Percentiles rank a stretch among this genome's conserved stretches.
phyloP scores from a whole-genome alignment of 1,284 basidiomycete species.

The Rhodotorula sp. region DNA sequence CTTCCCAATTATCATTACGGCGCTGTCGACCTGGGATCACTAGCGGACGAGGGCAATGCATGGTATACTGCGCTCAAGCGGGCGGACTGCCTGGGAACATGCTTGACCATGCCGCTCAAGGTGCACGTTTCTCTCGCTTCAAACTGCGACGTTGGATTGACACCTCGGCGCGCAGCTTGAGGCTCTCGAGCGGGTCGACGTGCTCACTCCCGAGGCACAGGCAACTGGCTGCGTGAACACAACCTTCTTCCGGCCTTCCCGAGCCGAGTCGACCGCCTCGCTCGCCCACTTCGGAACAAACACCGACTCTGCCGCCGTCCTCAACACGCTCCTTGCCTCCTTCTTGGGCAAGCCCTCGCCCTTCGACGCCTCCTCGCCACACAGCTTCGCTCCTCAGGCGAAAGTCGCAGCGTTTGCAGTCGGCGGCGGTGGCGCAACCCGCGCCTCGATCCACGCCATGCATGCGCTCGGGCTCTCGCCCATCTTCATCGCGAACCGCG shows the following conservation, averaged over 20 bases:
- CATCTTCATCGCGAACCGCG: slow-evolving; percentile 8
- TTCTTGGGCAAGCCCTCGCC: not conserved
- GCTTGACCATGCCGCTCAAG: slow-evolving; percentile 18
- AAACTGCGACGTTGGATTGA: rapidly evolving
- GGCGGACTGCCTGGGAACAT: not conserved
- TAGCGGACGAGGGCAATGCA: not conserved
- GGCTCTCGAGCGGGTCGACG: not conserved
- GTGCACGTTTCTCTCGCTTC: not conserved
- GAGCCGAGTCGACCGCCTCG: not conserved
- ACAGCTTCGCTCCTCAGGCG: not conserved
- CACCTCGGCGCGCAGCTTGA: not conserved
- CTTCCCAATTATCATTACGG: not conserved
- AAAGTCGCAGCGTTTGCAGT: not conserved
- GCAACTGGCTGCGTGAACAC: slow-evolving; percentile 10
- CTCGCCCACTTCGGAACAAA: not conserved
- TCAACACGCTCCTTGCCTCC: not conserved
- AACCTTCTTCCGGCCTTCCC: not conserved
- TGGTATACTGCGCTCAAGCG: not conserved
- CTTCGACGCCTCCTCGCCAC: not conserved
- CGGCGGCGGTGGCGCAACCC: slow-evolving; percentile 14
- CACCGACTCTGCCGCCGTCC: not conserved
- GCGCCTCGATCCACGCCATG: slow-evolving; percentile 12
- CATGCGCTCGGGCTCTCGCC: not conserved
- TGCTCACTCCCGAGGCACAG: not conserved
- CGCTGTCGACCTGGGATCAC: not conserved